These are phyloP conservation scores for Arthrobotrys sphaeroides DNA, from an alignment of 2,329 filamentous ascomycete species.

Conservation along the genomic window DNA sequence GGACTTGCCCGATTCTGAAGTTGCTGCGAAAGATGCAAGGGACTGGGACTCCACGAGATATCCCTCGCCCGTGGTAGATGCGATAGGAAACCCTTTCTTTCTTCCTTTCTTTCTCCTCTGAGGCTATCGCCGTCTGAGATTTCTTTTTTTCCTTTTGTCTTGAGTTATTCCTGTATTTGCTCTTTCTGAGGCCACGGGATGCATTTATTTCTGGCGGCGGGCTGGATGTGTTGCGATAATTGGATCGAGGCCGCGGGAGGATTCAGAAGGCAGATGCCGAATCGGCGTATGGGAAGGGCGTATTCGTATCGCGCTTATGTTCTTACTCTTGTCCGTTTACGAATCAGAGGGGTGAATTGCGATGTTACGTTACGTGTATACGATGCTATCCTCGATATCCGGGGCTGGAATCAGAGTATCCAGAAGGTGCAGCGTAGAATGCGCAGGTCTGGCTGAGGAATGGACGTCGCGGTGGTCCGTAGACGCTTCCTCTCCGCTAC, in stretches of 20 bases:
- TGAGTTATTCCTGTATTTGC: neutral
- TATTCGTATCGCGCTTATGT: slow-evolving; percentile 16
- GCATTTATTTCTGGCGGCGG: neutral
- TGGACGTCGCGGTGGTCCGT: neutral
- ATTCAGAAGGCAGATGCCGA: slow-evolving; percentile 46
- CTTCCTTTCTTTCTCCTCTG: neutral
- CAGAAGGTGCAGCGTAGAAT: neutral
- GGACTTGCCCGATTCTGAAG: slow-evolving; percentile 53
- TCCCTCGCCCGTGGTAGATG: slow-evolving; percentile 35
- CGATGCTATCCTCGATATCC: neutral
- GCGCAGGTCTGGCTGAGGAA: neutral
- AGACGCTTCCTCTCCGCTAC: neutral
- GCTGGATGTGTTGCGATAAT: slow-evolving; percentile 24
- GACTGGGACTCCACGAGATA: slow-evolving; percentile 41
- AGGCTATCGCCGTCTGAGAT: slow-evolving; percentile 17
- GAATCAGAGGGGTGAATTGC: neutral
- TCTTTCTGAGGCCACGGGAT: slow-evolving; percentile 2
- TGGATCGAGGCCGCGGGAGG: slow-evolving; percentile 45
- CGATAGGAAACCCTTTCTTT: neutral
- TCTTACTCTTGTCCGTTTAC: slow-evolving; percentile 4
- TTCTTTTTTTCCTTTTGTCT: too few species aligned
- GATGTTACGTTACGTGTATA: slow-evolving; percentile 4
- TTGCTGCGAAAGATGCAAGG: slow-evolving; percentile 35
- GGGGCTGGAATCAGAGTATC: slow-evolving; percentile 6
- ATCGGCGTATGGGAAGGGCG: slow-evolving; percentile 52